Evolutionary conservation across 1,284 basidiomycete genomes (phyloP), one percentile per base, ranked within the genome.

Genomic region (Kalmanozyma brasiliensis): DNA sequence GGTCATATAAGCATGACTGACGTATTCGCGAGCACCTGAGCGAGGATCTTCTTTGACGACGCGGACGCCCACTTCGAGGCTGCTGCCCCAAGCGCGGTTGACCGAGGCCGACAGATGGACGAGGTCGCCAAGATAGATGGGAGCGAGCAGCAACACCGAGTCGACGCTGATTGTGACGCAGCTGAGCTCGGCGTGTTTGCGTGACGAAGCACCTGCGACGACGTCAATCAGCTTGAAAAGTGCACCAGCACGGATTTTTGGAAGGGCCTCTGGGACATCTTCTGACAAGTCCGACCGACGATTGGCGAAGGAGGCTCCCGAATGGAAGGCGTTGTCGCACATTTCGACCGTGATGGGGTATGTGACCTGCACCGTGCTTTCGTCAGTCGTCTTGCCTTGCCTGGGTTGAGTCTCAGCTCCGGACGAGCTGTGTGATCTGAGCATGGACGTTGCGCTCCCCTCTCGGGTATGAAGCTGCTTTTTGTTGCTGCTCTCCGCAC

Each of bases 191-290:
- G 82, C 78, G 33, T 83, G 83, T 34, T 82, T 77, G 30, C 82
- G 71, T 1, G 82, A 80, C 10, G 81, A 80, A 7, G 83, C 78
- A 2, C 83, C 83, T 4, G 83, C 83, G 2, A 81, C 77, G n/a
- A 83, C 77, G 42, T 84, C 83, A 62, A 83, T 81, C 19, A 83
- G 62, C 51, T 82, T 83, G 55, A 83, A 76, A 8, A 84, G 71
- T 14, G 82, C 82, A 22, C 83, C 83, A 5, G 82, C 82, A 17
- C 76, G 79, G 10, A 83, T 52, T 42, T 64, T 67, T 9, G 67
- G 68, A 4, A 52, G 37, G 1, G 44, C 14, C 3, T 55, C 56
- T 5, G 45, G 19, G 20, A 24, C 8, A 13, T 57, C 40, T 11
- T 55, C 49, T 8, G 26, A 43, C 4, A 55, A 41, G 16, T 52